phyloP scores from a whole-genome alignment of 2,329 filamentous ascomycete genomes.

The Cordyceps sp. region DNA sequence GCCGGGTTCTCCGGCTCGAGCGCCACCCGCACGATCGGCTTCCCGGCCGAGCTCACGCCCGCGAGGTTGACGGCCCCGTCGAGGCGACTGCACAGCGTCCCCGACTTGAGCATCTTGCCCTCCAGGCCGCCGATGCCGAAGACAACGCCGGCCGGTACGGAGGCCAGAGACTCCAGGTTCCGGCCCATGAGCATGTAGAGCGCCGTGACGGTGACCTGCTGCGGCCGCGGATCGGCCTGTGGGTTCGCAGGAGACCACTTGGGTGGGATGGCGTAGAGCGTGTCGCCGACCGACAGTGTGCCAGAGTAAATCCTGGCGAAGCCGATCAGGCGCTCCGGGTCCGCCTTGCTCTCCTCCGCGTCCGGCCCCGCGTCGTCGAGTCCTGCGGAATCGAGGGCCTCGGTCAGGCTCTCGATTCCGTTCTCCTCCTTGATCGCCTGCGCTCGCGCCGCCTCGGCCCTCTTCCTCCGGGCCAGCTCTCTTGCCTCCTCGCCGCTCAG shows the following conservation, averaged over 20 bases:
- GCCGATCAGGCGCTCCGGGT: constrained; percentile 80
- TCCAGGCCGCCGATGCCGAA: constrained; percentile 90
- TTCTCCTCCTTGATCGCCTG: constrained; percentile 40
- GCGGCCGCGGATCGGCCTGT: constrained; percentile 53
- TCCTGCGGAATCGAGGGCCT: constrained; percentile 42
- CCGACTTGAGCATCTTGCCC: constrained; percentile 87
- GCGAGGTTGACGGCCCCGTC: constrained; percentile 82
- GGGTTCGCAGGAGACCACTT: constrained; percentile 80
- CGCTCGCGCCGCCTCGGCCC: constrained; percentile 71
- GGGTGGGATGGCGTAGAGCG: constrained; percentile 77
- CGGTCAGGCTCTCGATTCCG: constrained; percentile 37
- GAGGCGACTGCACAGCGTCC: constrained; percentile 76
- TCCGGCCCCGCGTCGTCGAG: constrained; percentile 32
- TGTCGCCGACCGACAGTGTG: constrained; percentile 74
- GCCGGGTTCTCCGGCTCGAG: constrained; percentile 84
- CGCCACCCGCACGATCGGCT: constrained; percentile 89
- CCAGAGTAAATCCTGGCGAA: constrained; percentile 92
- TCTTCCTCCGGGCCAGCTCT: constrained; percentile 73
- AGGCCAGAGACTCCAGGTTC: constrained; percentile 63
- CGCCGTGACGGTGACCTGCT: constrained; percentile 70
- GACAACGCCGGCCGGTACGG: constrained; percentile 83
- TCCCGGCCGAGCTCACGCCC: constrained; percentile 60
- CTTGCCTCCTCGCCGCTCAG: constrained; percentile 81
- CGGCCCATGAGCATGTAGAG: constrained; percentile 95
- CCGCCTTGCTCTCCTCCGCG: constrained; percentile 34